These are phyloP conservation scores for Pseudogymnoascus sp. DNA, from an alignment of 2,329 filamentous ascomycete species.

Conservation along the genomic window DNA sequence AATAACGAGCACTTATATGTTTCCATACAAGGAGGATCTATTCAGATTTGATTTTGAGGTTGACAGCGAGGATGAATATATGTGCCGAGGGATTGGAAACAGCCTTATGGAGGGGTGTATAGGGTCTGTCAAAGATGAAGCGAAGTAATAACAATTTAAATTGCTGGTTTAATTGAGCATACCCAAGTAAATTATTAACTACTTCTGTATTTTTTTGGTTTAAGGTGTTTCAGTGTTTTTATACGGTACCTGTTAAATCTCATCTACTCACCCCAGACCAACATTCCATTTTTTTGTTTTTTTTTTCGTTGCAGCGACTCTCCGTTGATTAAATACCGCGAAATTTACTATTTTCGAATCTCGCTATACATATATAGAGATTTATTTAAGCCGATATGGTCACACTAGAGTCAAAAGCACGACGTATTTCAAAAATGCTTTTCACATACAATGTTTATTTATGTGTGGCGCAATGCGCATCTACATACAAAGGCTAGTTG, in stretches of 20 bases:
- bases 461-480: background rate
- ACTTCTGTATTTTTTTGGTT: background rate
- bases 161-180: background rate
- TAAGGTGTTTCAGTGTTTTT: background rate
- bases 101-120: background rate
- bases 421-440: background rate
- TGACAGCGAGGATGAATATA: slow-evolving; percentile 16
- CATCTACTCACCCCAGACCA: background rate
- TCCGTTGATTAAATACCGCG: background rate
- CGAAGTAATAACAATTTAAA: background rate
- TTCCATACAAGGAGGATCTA: slow-evolving; percentile 19
- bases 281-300: too few relatives aligned
- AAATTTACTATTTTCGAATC: background rate
- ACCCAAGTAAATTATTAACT: background rate
- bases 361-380: background rate
- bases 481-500: background rate
- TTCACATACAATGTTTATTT: background rate
- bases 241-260: background rate
- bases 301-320: too few relatives aligned
- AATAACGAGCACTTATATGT: slow-evolving; percentile 16
- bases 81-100: slow-evolving; percentile 6
- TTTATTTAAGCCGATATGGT: background rate
- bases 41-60: slow-evolving; percentile 20
- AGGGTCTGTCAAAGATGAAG: background rate
- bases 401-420: slow-evolving; percentile 1